Evolutionary conservation across 2,329 filamentous ascomycete genomes (phyloP), one percentile per base, ranked within the genome.

Genomic region (Lithohypha guttulata): DNA sequence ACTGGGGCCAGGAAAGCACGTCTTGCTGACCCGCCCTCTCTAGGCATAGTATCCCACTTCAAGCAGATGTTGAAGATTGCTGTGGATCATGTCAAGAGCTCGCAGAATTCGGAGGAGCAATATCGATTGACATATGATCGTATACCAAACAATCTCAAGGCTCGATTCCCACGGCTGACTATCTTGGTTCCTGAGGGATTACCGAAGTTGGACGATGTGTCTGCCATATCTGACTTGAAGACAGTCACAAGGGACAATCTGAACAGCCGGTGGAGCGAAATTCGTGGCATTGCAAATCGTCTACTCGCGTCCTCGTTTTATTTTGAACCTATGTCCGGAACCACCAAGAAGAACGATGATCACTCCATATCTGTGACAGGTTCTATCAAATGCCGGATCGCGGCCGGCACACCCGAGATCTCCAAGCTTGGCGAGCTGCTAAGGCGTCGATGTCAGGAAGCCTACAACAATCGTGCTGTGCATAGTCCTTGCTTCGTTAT

Each of bases 291-390:
- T 9, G 48, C 48, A 2, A 26, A 49, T 41, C 15, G 48, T 18
- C 37, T 50, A 20, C 27, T 49, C 14, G 42, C 46, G 1, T 49
- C 33, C 17, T 34, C 31, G 8, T 50, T 50, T 25, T 50, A 41
- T 31, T 49, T 50, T 31, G 46, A 47, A 8, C 11, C 20, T 17
- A 21, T 20, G 9, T 14, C 20, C 11, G 20, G 15, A 20, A 20
- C 32, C 6, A 23, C 18, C 11, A 8, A 20, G 8, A 23, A 15
- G 20, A 11, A 34, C 14, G 32, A 9, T 13, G 14, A 13, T 30
- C 8, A 15, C 7, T 15, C 9, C 28, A 9, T 30, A 7, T 8
- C 28, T 30, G 7, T 30, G 9, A 7, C 8, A 7, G 28, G 28
- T 30, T 7, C 7, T 7, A 15, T 30, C 8, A 7, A 15, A 9